Evolutionary conservation across 2,329 filamentous ascomycete species (phyloP).

Genomic region (Sphaerulina musiva): DNA sequence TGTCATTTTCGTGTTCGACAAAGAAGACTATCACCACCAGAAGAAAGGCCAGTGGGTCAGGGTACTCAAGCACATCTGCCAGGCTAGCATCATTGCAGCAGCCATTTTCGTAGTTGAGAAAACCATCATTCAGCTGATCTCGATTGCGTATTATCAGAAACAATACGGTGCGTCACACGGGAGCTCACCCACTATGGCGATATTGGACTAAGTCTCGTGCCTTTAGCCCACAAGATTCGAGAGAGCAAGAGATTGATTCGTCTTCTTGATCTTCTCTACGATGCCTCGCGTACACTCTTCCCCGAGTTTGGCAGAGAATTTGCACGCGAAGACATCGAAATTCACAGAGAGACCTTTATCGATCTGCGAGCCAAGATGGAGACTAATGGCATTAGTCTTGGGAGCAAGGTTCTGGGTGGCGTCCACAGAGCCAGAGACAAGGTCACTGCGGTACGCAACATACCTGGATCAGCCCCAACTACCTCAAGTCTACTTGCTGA

Average conservation of each 20-base stretch:
- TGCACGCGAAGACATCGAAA: slow-evolving; percentile 69
- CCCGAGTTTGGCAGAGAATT: slow-evolving; percentile 79
- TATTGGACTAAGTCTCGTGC: too few species aligned
- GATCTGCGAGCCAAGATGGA: slow-evolving; percentile 39
- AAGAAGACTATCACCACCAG: slow-evolving; percentile 21
- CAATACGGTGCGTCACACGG: slow-evolving; percentile 47
- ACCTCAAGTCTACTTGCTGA: too few species aligned
- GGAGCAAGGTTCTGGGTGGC: slow-evolving; percentile 43
- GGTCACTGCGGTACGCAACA: slow-evolving; percentile 53
- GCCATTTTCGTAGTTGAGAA: slow-evolving; percentile 61
- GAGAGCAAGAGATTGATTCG: slow-evolving; percentile 70
- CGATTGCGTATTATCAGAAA: slow-evolving; percentile 64
- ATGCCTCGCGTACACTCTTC: slow-evolving; percentile 71
- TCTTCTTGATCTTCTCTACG: slow-evolving; percentile 70
- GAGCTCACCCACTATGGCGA: slow-evolving; percentile 37
- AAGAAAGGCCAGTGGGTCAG: slow-evolving; percentile 20
- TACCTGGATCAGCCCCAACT: too few species aligned
- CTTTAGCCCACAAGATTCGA: slow-evolving; percentile 57
- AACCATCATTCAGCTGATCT: slow-evolving; percentile 62
- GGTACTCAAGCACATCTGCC: slow-evolving; percentile 51
- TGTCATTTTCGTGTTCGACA: slow-evolving; percentile 21
- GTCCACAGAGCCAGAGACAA: slow-evolving; percentile 59
- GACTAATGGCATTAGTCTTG: slow-evolving; percentile 49
- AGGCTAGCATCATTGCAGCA: slow-evolving; percentile 53
- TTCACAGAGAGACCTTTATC: slow-evolving; percentile 62